Evolutionary conservation across 2,329 filamentous ascomycete species (phyloP), one percentile per base, ranked within the genome.

Genomic region (Chrysoporthe austroafricana): DNA sequence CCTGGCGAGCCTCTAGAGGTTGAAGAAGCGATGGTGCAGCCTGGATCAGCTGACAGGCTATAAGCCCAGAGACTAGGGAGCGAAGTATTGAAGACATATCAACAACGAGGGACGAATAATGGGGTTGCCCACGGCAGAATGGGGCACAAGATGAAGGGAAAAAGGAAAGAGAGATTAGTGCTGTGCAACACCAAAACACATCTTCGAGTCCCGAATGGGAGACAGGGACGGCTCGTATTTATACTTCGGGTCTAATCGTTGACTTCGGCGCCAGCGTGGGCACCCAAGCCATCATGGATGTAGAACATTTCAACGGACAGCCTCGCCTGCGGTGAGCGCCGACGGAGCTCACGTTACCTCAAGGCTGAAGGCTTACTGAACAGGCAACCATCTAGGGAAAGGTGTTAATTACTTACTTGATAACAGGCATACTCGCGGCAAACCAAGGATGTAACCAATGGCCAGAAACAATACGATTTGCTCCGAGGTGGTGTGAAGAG

Each of bases 1-100:
- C 36, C 2, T 71, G 63, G 46, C 66, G 64, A 46, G 62, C n/a
- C 34, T 62, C 57, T 42, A 67, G 44, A 18, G 64, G 34, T 13
- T 60, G 48, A 3, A 64, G 64, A 6, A 52, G 63, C 9, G 66
- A 64, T 7, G 69, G 69, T 46, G 63, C 63, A 16, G 60, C 69
- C 57, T 44, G 39, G 39, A 42, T 39, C 16, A 66, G 34, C 21
- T 63, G 66, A 44, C 61, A 66, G 9, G 46, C 68, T n/a, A 70
- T 60, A 9, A 70, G 60, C n/a, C 68, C 66, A 4, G 66, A 63
- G 43, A 66, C 14, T 7, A 70, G 59, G 6, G 65, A 13, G 13
- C 54, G 68, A 36, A 62, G 16, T 1, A 62, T 14, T 43, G 63
- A 57, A 26, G 59, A 21, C 63, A 70, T 68, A 36, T 44, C 36